A percentile compares a stretch with the other conserved stretches of the same genome.
These are phyloP conservation scores for Jacaranda mimosifolia DNA, from an alignment of 257 asterid species.

Conservation along the genomic window DNA sequence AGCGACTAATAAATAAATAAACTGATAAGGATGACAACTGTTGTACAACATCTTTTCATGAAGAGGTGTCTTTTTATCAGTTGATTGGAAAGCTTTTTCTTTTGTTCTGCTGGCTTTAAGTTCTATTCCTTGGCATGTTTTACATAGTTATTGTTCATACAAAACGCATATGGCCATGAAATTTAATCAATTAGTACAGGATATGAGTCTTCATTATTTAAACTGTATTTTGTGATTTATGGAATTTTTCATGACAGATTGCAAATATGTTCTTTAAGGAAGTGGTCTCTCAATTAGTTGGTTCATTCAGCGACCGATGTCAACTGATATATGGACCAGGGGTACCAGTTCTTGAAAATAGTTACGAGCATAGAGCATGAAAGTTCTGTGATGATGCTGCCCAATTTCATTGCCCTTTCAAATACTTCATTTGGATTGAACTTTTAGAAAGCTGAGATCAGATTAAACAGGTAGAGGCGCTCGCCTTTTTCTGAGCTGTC, in stretches of 20 bases:
- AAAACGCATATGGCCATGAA: too few relatives aligned
- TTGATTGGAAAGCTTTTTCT: too few relatives aligned
- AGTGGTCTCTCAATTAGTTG: conserved; percentile 74
- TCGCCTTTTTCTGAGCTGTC: background rate
- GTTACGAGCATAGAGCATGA: conserved; percentile 42
- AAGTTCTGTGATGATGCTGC: background rate
- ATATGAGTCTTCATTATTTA: background rate
- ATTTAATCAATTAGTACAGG: background rate
- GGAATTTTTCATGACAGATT: conserved; percentile 46
- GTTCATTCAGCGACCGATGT: conserved; percentile 71
- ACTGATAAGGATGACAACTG: too few relatives aligned
- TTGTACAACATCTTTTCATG: too few relatives aligned
- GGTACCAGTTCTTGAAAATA: conserved; percentile 52
- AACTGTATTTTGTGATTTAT: background rate
- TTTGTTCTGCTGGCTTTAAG: background rate
- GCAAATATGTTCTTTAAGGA: conserved; percentile 79
- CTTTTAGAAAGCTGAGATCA: background rate
- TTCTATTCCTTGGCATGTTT: background rate
- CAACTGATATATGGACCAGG: conserved; percentile 76
- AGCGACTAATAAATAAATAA: too few relatives aligned
- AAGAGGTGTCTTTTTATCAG: too few relatives aligned
- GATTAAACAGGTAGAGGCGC: background rate
- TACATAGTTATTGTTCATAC: background rate
- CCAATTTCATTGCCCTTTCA: background rate
- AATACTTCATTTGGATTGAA: background rate